Conservation (phyloP, 345 rosid genomes). For the Pugionium cornutum region DNA sequence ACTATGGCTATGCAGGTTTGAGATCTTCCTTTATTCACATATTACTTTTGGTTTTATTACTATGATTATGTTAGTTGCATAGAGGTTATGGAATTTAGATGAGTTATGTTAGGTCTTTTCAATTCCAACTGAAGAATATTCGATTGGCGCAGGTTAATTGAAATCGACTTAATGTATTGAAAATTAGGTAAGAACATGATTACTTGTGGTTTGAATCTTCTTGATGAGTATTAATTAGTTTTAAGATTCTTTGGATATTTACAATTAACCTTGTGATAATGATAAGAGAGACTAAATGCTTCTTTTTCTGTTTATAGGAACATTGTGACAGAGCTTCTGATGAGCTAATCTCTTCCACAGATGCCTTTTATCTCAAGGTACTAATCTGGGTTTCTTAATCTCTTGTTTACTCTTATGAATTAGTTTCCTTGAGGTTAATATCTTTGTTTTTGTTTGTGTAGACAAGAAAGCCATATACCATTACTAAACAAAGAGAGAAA, state of each 20-base stretch:
- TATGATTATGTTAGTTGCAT: not conserved
- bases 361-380: slow-evolving; percentile 67
- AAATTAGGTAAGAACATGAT: slow-evolving; percentile 28
- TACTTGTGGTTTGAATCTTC: slow-evolving; percentile 1
- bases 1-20: slow-evolving; percentile 39
- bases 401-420: slow-evolving; percentile 1
- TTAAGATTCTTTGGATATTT: not conserved
- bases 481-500: slow-evolving; percentile 78
- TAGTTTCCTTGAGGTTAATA: slow-evolving; percentile 7
- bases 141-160: slow-evolving; percentile 38
- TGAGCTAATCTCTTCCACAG: slow-evolving; percentile 52
- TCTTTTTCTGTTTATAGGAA: slow-evolving; percentile 41
- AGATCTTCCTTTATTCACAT: slow-evolving; percentile 8
- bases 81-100: slow-evolving; percentile 11
- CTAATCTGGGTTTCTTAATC: slow-evolving; percentile 1
- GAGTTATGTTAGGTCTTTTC: slow-evolving; percentile 10
- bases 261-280: too few species aligned
- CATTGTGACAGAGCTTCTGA: slow-evolving; percentile 39
- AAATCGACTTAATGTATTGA: slow-evolving; percentile 34
- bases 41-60: slow-evolving; percentile 3
- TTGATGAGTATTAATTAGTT: slow-evolving; percentile 14
- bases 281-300: slow-evolving; percentile 1
- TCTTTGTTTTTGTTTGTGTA: slow-evolving; percentile 7
- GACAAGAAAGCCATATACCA: slow-evolving; percentile 79
- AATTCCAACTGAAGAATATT: slow-evolving; percentile 36